Base-by-base conservation (phyloP, 495 filamentous ascomycete species). In the Daldinia bambusicola region DNA sequence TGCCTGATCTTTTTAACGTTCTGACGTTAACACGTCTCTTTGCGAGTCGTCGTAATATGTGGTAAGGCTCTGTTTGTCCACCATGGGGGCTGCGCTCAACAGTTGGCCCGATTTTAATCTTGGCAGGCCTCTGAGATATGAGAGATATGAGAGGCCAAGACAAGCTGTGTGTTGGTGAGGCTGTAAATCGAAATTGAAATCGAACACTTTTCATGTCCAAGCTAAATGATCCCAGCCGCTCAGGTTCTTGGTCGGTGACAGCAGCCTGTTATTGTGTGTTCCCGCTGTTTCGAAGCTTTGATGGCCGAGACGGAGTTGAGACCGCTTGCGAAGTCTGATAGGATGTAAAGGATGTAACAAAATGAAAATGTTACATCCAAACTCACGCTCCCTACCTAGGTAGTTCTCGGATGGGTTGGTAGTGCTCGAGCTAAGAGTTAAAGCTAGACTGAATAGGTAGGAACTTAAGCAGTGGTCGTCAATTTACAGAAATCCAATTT, bases 91-190 rank as follows among this genome's bases (percentile, higher is more conserved):
- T 56, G 65, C 65, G 6, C 57, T 50, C 70, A 72, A 66, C 65
- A 57, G 70, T 72, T 72, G 70, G 65, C 41, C 57, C 36, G 10
- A 32, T 36, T 58, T 40, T 12, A 62, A 66, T 55, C 70, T 72
- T 72, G 70, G 70, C 66, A 55, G 45, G 16, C 37, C 37, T 61
- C 41, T 62, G 64, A 26, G 64, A 68, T 67, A 72, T 67, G 64
- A 58, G 26, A 26, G 26, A 26, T 26, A 26, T 26, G 26, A 26
- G 26, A 26, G 53, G 63, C 60, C 60, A 70, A 71, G 64, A 55
- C 64, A 68, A 67, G 65, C 53, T 55, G 31, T 68, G 26, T 26
- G 38, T 30, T 56, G 56, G 26, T 61, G 26, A 66, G 60, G 41
- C 26, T 40, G 32, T 30, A 57, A 20, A 56, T 30, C 16, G 14